Base-by-base conservation (phyloP, 2,329 filamentous ascomycete species). In the Lecanicillium sp. region DNA sequence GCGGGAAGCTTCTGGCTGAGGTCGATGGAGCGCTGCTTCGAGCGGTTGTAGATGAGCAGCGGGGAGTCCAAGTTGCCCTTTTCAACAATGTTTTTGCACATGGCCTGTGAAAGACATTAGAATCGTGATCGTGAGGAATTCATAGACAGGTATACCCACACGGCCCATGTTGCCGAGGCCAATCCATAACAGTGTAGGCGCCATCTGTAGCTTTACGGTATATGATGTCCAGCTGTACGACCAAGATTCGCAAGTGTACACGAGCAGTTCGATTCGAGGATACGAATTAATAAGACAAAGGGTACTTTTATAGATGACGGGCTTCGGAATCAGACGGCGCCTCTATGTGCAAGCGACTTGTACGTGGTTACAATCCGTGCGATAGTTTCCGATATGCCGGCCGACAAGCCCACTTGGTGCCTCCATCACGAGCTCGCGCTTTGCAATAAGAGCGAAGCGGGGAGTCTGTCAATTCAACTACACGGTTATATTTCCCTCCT, bases 101-200 rank as follows among this genome's bases (percentile, higher is more conserved):
- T 94, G 54, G 84, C 88, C 85, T 89, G 51, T n/a, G n/a, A n/a
- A n/a, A n/a, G n/a, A n/a, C n/a, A n/a, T n/a, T n/a, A n/a, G n/a
- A n/a, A n/a, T n/a, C n/a, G n/a, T n/a, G n/a, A n/a, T n/a, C n/a
- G n/a, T n/a, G n/a, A n/a, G n/a, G n/a, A n/a, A n/a, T n/a, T n/a
- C n/a, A n/a, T 45, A 21, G 24, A 15, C 49, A n/a, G 30, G 39
- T 47, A 27, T 38, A n/a, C 78, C 70, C 70, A 86, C 86, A 61
- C 83, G 77, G 55, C 87, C 90, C 81, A 95, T 95, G 64, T 94
- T 94, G 44, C 89, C 89, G 43, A 95, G 76, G 49, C 90, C 89
- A 47, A 94, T 81, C 81, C 83, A 94, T 57, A 88, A 75, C 44
- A 93, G 60, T 65, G 77, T 80, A 49, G 75, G 72, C 36, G 77